phyloP scores from a whole-genome alignment of 2,329 filamentous ascomycete species.

The Phyllachora maydis region DNA sequence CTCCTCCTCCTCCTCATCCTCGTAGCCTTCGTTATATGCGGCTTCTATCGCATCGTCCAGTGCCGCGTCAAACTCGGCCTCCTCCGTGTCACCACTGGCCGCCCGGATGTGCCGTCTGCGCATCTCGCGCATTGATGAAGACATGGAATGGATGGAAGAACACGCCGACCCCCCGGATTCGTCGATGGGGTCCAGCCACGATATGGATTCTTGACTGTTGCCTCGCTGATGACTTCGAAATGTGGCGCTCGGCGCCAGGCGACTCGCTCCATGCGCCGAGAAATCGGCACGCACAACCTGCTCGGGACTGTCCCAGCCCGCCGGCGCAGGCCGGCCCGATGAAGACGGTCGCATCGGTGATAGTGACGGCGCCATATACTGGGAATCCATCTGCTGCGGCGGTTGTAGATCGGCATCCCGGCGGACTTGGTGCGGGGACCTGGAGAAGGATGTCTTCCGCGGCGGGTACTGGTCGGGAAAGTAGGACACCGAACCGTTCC shows the following conservation, averaged over 20 bases:
- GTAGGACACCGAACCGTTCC: slow-evolving; percentile 9
- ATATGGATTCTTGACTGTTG: slow-evolving; percentile 61
- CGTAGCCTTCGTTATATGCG: slow-evolving; percentile 81
- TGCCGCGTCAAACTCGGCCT: slow-evolving; percentile 85
- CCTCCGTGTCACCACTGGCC: slow-evolving; percentile 53
- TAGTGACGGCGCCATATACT: slow-evolving; percentile 50
- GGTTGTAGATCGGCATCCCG: slow-evolving; percentile 15
- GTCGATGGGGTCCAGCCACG: slow-evolving; percentile 87
- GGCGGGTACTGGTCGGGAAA: slow-evolving; percentile 15
- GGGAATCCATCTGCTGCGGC: slow-evolving; percentile 28
- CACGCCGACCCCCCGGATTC: slow-evolving; percentile 66
- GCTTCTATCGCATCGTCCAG: slow-evolving; percentile 91
- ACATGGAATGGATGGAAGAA: slow-evolving; percentile 64
- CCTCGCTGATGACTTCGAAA: slow-evolving; percentile 25
- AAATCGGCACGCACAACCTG: slow-evolving; percentile 4
- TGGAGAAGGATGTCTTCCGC: slow-evolving; percentile 34
- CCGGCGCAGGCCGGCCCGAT: slow-evolving; percentile 13
- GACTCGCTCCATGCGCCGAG: slow-evolving; percentile 6
- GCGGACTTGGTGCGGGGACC: slow-evolving; percentile 17
- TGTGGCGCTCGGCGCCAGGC: slow-evolving; percentile 3
- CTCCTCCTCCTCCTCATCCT: slow-evolving; percentile 25
- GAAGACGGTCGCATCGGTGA: slow-evolving; percentile 41
- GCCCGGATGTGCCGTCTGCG: slow-evolving; percentile 49
- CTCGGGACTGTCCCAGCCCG: slow-evolving; percentile 8
- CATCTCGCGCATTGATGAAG: slow-evolving; percentile 48